A percentile compares a stretch with the other conserved stretches of the same genome.
These are phyloP conservation scores for Macrophomina pseudophaseolina DNA, from an alignment of 2,329 filamentous ascomycete species.

Conservation along the genomic window DNA sequence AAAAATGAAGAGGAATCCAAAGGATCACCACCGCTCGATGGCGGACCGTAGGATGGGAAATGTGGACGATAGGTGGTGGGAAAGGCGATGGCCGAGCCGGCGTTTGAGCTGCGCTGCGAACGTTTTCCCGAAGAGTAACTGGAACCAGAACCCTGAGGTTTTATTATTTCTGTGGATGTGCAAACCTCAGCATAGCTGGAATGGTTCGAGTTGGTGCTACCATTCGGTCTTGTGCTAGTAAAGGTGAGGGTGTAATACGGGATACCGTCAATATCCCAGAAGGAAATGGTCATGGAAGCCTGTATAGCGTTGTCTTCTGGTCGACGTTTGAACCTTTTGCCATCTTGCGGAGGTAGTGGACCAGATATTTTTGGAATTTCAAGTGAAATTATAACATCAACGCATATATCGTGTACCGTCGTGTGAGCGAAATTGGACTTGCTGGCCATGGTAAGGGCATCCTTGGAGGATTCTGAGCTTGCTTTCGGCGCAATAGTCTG, in stretches of 20 bases:
- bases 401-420: constrained; percentile 63
- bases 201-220: constrained; percentile 27
- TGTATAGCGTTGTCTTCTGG: constrained; percentile 50
- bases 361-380: constrained; percentile 30
- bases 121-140: constrained; percentile 43
- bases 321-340: constrained; percentile 32
- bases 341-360: background rate
- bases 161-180: constrained; percentile 45
- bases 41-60: constrained; percentile 72
- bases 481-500: constrained; percentile 25
- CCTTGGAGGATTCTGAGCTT: constrained; percentile 24
- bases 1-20: constrained; percentile 70
- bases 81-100: constrained; percentile 50
- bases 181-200: constrained; percentile 49
- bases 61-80: constrained; percentile 63
- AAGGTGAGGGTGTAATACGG: constrained; percentile 78
- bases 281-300: constrained; percentile 77
- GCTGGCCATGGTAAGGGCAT: constrained; percentile 37
- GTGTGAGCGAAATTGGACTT: constrained; percentile 45
- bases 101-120: constrained; percentile 38
- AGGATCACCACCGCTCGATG: constrained; percentile 59
- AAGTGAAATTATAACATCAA: constrained; percentile 70
- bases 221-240: constrained; percentile 57
- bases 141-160: constrained; percentile 45
- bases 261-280: constrained; percentile 72